Percentiles rank a stretch among this genome's conserved stretches.
Conservation (phyloP, 1,284 basidiomycete species). For the Somion occarium region DNA sequence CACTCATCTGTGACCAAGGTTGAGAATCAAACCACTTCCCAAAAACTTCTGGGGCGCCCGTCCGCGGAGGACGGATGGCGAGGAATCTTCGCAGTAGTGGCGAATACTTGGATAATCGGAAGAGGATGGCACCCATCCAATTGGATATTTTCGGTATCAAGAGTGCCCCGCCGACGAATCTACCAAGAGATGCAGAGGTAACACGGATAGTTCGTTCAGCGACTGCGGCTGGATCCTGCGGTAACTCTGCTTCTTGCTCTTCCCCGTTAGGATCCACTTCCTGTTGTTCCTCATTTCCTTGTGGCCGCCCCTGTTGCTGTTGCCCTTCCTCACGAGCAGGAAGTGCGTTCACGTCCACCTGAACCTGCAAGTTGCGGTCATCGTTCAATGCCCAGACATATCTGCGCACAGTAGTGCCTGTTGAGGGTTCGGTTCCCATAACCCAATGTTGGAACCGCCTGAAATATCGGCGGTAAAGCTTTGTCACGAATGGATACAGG, state of each 20-base stretch:
- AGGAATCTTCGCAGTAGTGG: conserved; percentile 47
- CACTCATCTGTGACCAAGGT: conserved; percentile 9
- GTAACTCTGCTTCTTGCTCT: conserved; percentile 17
- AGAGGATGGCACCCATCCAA: conserved; percentile 56
- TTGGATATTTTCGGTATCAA: conserved; percentile 60
- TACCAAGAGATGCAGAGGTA: conserved; percentile 54
- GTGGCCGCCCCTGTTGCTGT: neutral
- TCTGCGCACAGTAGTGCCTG: conserved; percentile 22
- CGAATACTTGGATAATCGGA: conserved; percentile 47
- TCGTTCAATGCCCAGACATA: conserved; percentile 34
- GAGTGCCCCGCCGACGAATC: conserved; percentile 60
- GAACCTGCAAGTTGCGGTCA: conserved; percentile 38
- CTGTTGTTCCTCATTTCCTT: conserved; percentile 4
- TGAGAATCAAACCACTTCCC: conserved; percentile 12
- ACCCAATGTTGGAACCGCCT: conserved; percentile 40
- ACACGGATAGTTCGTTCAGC: conserved; percentile 54
- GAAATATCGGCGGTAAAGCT: conserved; percentile 42
- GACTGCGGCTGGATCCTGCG: conserved; percentile 30
- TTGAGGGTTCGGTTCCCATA: conserved; percentile 33
- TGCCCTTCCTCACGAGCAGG: conserved; percentile 9
- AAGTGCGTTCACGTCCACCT: conserved; percentile 30
- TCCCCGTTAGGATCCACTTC: conserved; percentile 17
- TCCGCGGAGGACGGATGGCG: conserved; percentile 39
- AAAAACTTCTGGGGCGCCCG: conserved; percentile 4
- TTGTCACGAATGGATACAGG: conserved; percentile 44